phyloP scores from a whole-genome alignment of 2,329 filamentous ascomycete species.

The Colletotrichum lupini region DNA sequence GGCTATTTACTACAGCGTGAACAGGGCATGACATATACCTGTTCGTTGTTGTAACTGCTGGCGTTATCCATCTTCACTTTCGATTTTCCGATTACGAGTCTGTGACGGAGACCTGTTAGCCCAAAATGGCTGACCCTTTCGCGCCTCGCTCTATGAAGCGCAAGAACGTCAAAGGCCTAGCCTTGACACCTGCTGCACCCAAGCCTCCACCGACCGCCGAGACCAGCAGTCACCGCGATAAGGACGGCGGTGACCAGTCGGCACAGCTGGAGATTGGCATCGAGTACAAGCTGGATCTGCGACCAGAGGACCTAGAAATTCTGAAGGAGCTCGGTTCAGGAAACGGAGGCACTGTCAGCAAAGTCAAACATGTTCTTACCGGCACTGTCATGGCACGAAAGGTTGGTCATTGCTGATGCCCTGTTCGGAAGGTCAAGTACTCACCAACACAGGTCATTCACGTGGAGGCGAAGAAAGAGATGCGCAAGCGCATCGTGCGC shows the following conservation, averaged over 20 bases:
- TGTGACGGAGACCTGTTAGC: not conserved
- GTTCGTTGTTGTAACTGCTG: slow-evolving; percentile 12
- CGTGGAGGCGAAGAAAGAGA: slow-evolving; percentile 96
- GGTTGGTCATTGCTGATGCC: slow-evolving; percentile 60
- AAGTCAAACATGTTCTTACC: slow-evolving; percentile 93
- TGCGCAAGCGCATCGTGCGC: slow-evolving; percentile 95
- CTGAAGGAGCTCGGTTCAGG: slow-evolving; percentile 95
- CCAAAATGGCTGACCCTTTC: slow-evolving; percentile 70
- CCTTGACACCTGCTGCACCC: slow-evolving; percentile 81
- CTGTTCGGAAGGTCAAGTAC: not conserved
- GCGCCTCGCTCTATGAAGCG: slow-evolving; percentile 90
- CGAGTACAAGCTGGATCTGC: slow-evolving; percentile 93
- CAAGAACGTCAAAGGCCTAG: slow-evolving; percentile 98
- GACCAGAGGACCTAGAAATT: slow-evolving; percentile 91
- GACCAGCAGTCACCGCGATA: slow-evolving; percentile 73
- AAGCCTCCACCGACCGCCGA: slow-evolving; percentile 79
- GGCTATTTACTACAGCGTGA: not conserved
- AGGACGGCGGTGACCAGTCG: slow-evolving; percentile 66
- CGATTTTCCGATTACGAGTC: not conserved
- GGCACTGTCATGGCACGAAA: slow-evolving; percentile 98
- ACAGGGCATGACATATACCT: slow-evolving; percentile 8
- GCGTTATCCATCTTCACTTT: slow-evolving; percentile 6
- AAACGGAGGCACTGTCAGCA: slow-evolving; percentile 98
- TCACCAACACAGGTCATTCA: slow-evolving; percentile 83
- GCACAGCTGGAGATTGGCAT: slow-evolving; percentile 91